phyloP scores from a whole-genome alignment of 352 stramenopile genomes.

The Globisporangium yorkense region DNA sequence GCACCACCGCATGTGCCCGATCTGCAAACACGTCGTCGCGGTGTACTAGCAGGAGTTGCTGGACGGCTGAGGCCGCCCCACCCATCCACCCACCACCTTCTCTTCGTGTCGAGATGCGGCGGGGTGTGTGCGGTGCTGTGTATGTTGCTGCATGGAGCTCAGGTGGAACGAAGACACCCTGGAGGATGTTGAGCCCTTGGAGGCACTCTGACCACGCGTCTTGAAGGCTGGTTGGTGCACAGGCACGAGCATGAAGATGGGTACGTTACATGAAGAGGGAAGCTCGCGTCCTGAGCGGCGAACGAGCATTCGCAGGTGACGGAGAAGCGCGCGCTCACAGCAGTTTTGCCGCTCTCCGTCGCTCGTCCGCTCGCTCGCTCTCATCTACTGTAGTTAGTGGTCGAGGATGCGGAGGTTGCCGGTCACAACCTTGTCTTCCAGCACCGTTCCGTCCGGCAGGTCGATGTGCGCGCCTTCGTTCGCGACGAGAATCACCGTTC shows the following conservation, averaged over 20 bases:
- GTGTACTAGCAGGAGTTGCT: slow-evolving; percentile 35
- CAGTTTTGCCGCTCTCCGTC: neutral
- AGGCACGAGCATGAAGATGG: no score
- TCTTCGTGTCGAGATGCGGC: neutral
- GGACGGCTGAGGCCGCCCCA: no score
- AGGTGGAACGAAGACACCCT: no score
- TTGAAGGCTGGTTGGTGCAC: no score
- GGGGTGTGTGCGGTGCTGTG: neutral
- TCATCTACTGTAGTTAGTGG: slow-evolving; percentile 44
- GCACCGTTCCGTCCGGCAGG: slow-evolving; percentile 88
- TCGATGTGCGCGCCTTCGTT: slow-evolving; percentile 93
- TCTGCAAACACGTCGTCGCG: slow-evolving; percentile 82
- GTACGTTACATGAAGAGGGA: neutral
- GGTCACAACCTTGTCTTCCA: slow-evolving; percentile 94
- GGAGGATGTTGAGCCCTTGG: no score
- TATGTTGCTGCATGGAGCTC: no score
- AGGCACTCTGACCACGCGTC: no score
- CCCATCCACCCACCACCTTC: no score
- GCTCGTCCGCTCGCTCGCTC: neutral
- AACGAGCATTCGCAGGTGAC: neutral
- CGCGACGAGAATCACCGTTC: slow-evolving; percentile 93
- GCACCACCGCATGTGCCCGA: slow-evolving; percentile 77
- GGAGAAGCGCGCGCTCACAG: no score
- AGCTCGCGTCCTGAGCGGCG: neutral
- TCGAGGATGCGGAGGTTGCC: slow-evolving; percentile 92